A percentile compares a stretch with the other conserved stretches of the same genome.
Evolutionary conservation across 108 stramenopile genomes (phyloP).

Genomic region (Fistulifera pelliculosa): DNA sequence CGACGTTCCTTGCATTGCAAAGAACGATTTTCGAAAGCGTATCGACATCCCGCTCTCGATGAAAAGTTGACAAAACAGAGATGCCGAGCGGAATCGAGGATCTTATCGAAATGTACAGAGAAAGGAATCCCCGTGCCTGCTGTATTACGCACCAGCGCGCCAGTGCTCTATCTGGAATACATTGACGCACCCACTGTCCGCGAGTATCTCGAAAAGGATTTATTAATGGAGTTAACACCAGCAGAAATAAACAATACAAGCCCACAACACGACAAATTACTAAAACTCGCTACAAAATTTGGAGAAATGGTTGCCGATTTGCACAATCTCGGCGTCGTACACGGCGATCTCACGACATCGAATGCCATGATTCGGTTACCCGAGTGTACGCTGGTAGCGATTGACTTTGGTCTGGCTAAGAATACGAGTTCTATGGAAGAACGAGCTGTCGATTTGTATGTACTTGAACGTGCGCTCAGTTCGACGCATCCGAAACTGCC

Average conservation of each 20-base stretch:
- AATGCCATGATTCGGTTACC: constrained; percentile 69
- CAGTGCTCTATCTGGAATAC: constrained; percentile 58
- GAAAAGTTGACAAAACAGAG: constrained; percentile 80
- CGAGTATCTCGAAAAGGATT: constrained; percentile 24
- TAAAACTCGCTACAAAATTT: constrained; percentile 38
- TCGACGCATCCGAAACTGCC: constrained; percentile 83
- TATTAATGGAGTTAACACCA: not conserved
- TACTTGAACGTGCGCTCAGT: constrained; percentile 88
- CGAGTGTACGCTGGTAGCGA: constrained; percentile 28
- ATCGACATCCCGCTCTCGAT: constrained; percentile 90
- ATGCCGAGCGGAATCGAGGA: constrained; percentile 46
- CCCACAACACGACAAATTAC: constrained; percentile 5
- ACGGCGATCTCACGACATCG: constrained; percentile 96
- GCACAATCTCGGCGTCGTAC: constrained; percentile 84
- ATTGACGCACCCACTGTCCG: constrained; percentile 59
- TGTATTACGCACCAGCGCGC: constrained; percentile 21
- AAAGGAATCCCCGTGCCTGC: constrained; percentile 28
- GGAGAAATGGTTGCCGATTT: constrained; percentile 75
- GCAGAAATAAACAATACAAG: not conserved
- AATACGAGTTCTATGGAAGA: constrained; percentile 78
- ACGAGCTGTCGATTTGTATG: constrained; percentile 96
- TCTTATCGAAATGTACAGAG: constrained; percentile 27
- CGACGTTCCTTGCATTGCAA: constrained; percentile 32
- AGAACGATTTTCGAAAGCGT: constrained; percentile 90
- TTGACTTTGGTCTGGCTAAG: constrained; percentile 92